Evolutionary conservation across 805 yeast species (phyloP).

Genomic region (Phaffomyces opuntiae): DNA sequence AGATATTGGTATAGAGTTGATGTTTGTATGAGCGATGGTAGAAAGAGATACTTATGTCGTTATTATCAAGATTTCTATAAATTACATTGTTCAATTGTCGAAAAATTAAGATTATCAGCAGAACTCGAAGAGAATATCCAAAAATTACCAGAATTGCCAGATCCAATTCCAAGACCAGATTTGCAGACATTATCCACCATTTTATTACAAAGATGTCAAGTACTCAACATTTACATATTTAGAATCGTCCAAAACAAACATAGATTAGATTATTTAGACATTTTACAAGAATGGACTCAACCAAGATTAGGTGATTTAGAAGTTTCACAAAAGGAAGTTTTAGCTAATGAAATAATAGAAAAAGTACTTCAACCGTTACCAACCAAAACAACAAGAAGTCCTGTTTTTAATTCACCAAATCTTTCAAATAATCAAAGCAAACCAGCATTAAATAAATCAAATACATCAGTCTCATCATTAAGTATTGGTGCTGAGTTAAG

Average conservation of each 20-base stretch:
- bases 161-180: slow-evolving; percentile 37
- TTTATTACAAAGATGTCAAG: slow-evolving; percentile 32
- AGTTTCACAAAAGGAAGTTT: slow-evolving; percentile 8
- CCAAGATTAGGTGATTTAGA: slow-evolving; percentile 28
- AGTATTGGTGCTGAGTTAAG: not conserved
- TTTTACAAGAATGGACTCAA: slow-evolving; percentile 25
- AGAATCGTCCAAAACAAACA: slow-evolving; percentile 26
- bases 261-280: slow-evolving; percentile 15
- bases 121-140: slow-evolving; percentile 6
- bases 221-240: slow-evolving; percentile 34
- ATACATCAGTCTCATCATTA: not conserved
- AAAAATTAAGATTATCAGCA: slow-evolving; percentile 11
- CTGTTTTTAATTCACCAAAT: not conserved
- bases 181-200: slow-evolving; percentile 23
- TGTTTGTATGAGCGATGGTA: slow-evolving; percentile 28
- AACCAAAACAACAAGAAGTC: slow-evolving; percentile 4
- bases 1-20: slow-evolving; percentile 48
- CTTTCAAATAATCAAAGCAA: no score
- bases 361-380: slow-evolving; percentile 17
- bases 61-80: slow-evolving; percentile 47
- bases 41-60: slow-evolving; percentile 35
- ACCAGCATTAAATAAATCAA: not conserved
- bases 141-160: slow-evolving; percentile 37
- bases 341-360: slow-evolving; percentile 18
- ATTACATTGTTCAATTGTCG: slow-evolving; percentile 31